Evolutionary conservation across 176 grass and related monocot genomes (phyloP), one percentile per base, ranked within the genome.

Genomic region (Oryza officinalis): DNA sequence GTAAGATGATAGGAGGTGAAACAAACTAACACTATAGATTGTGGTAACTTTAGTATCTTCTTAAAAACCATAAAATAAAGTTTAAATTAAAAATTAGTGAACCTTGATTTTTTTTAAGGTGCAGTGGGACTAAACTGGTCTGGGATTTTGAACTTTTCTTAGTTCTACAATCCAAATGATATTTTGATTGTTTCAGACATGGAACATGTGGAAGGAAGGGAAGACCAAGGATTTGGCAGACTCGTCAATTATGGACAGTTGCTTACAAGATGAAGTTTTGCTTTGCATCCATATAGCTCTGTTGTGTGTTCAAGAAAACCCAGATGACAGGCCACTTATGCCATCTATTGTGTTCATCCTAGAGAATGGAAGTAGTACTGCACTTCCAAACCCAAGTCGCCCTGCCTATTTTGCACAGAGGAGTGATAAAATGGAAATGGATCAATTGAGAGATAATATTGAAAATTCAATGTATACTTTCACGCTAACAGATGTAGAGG

Each of bases 261-360:
- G 57, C 63, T 59, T 63, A 52, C 50, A 14, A 12, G 49, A 66
- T 20, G 91, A 84, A 67, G 87, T 61, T 46, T 67, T 45, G 4
- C 69, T 74, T 49, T 93, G 87, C 76, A 79, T 93, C 61, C 86
- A 93, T 3, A 38, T 87, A 38, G 91, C 54, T 12, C 84, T 90
- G 9, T 45, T 87, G 35, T 90, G 87, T 63, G 91, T 93, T 10
- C 84, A 90, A n/a, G 91, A 93, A 76, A 82, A 80, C 20, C 84
- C 80, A 43, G 68, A 93, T 22, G 80, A 87, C 77, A 86, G 87
- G 30, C 91, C 84, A 15, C 40, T 41, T 10, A 87, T 90, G 76
- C 76, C 81, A n/a, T 67, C 27, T n/a, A 59, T 87, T 26, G 71
- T 93, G 15, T 67, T 73, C 13, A 38, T 63, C 71, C 46, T 90